Evolutionary conservation across 192 early-diverging fungal species (phyloP), one percentile per base, ranked within the genome.

Genomic region (Linnemannia hyalina): DNA sequence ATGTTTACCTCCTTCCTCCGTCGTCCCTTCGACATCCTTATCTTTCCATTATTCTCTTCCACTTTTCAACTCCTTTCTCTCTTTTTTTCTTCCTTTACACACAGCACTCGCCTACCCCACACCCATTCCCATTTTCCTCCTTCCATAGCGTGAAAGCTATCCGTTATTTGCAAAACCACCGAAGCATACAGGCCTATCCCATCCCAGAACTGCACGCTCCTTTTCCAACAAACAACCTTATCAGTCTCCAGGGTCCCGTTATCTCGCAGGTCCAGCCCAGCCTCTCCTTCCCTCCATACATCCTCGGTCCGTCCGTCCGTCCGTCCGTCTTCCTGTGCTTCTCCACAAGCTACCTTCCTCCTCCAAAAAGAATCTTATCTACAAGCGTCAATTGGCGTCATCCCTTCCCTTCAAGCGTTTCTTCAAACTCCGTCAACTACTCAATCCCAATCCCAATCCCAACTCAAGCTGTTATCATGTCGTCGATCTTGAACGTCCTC

Each of bases 401-500:
- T 42, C 49, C 3, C 15, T 32, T 38, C 20, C 20, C 18, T 22
- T 71, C 70, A 23, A 71, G 60, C 55, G 8, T 60, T 2, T 32
- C 26, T 29, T 6, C 35, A 52, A 52, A 52, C 49, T 52, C 23
- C 68, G 29, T 73, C 47, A 68, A 63, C n/a, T 13, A 29, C 46
- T 8, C 26, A 36, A 0, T 10, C 75, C 26, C 8, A 26, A 55
- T 9, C n/a, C 74, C 35, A 35, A 35, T 35, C 35, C 35, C 35
- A 16, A 75, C 32, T 49, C 63, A 68, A 76, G 20, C 41, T 11
- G n/a, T 29, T 35, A 22, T 44, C 44, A 86, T 86, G 84, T 86
- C 84, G 75, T 86, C 84, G n/a, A 86, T 86, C 54, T 70, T 86
- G 9, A 86, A 86, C 76, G 84, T 78, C 47, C 70, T 86, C 68